Conservation (phyloP, 805 yeast species). For the Hanseniaspora vineae region DNA sequence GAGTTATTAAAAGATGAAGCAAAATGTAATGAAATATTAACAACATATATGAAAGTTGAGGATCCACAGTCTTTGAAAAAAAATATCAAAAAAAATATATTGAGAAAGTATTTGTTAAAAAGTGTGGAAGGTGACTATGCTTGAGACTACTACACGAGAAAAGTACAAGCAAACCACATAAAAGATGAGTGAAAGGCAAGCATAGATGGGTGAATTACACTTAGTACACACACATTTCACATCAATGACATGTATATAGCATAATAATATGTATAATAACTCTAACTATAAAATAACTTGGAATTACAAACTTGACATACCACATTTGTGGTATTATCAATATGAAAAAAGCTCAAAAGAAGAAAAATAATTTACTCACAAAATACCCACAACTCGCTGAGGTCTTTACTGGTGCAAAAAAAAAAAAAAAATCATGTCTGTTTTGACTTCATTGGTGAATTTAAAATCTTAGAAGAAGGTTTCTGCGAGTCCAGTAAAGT, state of each 20-base stretch:
- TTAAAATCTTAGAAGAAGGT: neutral
- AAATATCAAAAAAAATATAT: slow-evolving; percentile 54
- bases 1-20: slow-evolving; percentile 25
- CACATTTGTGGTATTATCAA: too few species aligned
- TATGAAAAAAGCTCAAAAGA: too few species aligned
- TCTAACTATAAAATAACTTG: too few species aligned
- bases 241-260: neutral
- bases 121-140: too few species aligned
- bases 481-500: neutral
- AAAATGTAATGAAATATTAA: slow-evolving; percentile 20
- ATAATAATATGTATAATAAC: neutral
- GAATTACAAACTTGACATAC: too few species aligned
- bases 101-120: slow-evolving; percentile 48
- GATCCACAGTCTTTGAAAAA: slow-evolving; percentile 31
- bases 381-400: too few species aligned
- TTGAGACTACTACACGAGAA: too few species aligned
- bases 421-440: neutral
- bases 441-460: neutral
- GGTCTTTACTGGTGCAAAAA: too few species aligned
- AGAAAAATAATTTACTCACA: too few species aligned
- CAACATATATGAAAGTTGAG: slow-evolving; percentile 23
- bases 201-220: too few species aligned
- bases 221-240: neutral
- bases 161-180: too few species aligned
- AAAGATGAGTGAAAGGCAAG: too few species aligned